phyloP scores from a whole-genome alignment of 2,329 filamentous ascomycete species.

The Beauveria medogensis region DNA sequence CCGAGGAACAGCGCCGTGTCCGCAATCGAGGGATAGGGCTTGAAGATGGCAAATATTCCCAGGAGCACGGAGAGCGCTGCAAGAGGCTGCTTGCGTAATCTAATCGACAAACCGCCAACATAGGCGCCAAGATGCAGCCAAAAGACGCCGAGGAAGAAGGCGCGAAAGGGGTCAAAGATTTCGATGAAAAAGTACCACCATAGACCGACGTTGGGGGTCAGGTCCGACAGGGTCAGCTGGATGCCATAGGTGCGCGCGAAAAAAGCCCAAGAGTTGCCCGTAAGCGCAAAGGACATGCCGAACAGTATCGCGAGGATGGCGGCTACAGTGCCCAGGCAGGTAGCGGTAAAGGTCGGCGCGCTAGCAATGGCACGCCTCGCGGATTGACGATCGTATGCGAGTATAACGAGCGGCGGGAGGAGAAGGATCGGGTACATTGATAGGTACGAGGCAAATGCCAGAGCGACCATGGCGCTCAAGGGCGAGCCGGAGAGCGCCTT shows the following conservation, averaged over 20 bases:
- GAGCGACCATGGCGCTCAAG: slow-evolving; percentile 70
- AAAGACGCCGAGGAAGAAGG: slow-evolving; percentile 96
- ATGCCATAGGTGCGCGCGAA: slow-evolving; percentile 84
- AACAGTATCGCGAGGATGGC: slow-evolving; percentile 55
- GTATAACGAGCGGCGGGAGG: slow-evolving; percentile 70
- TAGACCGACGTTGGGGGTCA: slow-evolving; percentile 89
- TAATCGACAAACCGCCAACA: slow-evolving; percentile 75
- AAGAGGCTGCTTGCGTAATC: slow-evolving; percentile 76
- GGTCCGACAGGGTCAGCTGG: slow-evolving; percentile 80
- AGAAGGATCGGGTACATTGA: slow-evolving; percentile 87
- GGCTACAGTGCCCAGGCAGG: slow-evolving; percentile 44
- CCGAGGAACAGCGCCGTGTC: slow-evolving; percentile 83
- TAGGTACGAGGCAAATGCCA: slow-evolving; percentile 82
- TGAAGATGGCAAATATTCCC: slow-evolving; percentile 90
- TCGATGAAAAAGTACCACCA: slow-evolving; percentile 99
- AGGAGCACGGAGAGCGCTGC: slow-evolving; percentile 78
- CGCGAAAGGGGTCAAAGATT: slow-evolving; percentile 97
- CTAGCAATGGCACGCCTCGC: slow-evolving; percentile 27
- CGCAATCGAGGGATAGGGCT: slow-evolving; percentile 89
- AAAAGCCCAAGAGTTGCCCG: slow-evolving; percentile 78
- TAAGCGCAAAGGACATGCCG: slow-evolving; percentile 62
- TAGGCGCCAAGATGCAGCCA: slow-evolving; percentile 93
- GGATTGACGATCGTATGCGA: slow-evolving; percentile 64
- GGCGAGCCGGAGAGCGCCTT: slow-evolving; percentile 69
- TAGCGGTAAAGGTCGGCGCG: slow-evolving; percentile 42